Evolutionary conservation across 2,329 filamentous ascomycete species (phyloP).

Genomic region (Fusarium oligoseptatum): DNA sequence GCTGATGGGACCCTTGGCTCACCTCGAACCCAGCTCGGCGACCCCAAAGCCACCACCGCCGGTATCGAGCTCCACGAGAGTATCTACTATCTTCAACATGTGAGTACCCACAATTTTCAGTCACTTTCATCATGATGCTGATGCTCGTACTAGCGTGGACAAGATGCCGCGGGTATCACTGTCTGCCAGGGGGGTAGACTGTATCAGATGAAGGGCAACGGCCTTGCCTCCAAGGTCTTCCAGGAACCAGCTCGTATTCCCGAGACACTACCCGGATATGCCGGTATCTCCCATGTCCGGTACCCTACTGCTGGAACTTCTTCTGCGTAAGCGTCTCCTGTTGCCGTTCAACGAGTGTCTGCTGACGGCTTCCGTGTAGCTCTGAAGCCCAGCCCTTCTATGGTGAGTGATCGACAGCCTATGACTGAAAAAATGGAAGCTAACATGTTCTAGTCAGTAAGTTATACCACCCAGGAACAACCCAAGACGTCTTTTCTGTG

Average conservation of each 20-base stretch:
- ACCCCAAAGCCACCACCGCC: constrained; percentile 56
- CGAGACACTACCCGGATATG: not conserved
- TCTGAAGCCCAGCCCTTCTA: constrained; percentile 93
- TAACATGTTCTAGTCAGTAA: constrained; percentile 1
- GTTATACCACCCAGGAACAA: not conserved
- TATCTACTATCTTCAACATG: constrained; percentile 74
- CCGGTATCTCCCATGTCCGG: constrained; percentile 78
- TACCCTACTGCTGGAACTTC: constrained; percentile 91
- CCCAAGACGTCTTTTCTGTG: not conserved
- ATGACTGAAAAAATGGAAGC: not conserved
- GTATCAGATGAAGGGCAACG: constrained; percentile 91
- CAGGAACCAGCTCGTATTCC: not conserved
- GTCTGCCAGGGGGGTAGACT: constrained; percentile 82
- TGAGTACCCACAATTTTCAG: constrained; percentile 28
- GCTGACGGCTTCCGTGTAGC: constrained; percentile 57
- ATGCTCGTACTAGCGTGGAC: constrained; percentile 70
- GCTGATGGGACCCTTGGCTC: not conserved
- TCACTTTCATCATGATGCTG: constrained; percentile 23
- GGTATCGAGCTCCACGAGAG: constrained; percentile 77
- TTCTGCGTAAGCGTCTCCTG: constrained; percentile 50
- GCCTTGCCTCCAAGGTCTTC: constrained; percentile 66
- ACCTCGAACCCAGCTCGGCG: constrained; percentile 46
- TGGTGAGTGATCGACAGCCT: constrained; percentile 48
- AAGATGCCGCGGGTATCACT: constrained; percentile 90
- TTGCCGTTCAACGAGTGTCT: not conserved